Evolutionary conservation across 306 rosid species (phyloP).

Genomic region (Lagenaria siceraria): DNA sequence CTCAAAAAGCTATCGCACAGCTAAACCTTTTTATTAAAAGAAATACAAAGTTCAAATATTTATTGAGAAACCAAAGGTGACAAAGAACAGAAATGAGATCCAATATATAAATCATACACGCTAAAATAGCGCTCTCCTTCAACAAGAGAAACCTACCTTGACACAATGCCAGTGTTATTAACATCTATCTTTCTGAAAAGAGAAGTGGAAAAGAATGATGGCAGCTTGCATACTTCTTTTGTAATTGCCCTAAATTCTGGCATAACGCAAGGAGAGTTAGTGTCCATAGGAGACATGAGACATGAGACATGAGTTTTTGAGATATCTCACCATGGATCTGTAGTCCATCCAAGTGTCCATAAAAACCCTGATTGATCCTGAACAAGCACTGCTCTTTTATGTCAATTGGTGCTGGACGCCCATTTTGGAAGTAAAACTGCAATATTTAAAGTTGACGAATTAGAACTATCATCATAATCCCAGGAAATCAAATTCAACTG

Average conservation of each 20-base stretch:
- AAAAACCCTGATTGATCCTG: conserved; percentile 56
- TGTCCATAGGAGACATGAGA: conserved; percentile 18
- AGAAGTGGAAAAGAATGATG: conserved; percentile 69
- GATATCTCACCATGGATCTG: conserved; percentile 71
- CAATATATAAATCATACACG: background rate
- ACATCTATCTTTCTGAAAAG: conserved; percentile 77
- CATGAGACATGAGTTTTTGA: conserved; percentile 15
- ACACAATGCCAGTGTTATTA: conserved; percentile 59
- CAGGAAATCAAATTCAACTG: conserved; percentile 2
- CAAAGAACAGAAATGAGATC: background rate
- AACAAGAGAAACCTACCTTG: conserved; percentile 44
- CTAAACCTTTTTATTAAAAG: no score
- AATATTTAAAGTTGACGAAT: conserved; percentile 13
- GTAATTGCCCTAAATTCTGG: conserved; percentile 75
- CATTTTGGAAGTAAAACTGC: conserved; percentile 93
- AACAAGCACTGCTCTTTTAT: conserved; percentile 65
- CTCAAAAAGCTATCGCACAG: background rate
- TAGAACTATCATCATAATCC: conserved; percentile 10
- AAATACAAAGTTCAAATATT: background rate
- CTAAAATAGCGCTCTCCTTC: conserved; percentile 1
- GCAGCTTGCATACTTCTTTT: conserved; percentile 95
- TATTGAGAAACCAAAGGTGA: background rate
- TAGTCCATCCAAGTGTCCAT: conserved; percentile 61
- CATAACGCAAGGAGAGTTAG: conserved; percentile 26
- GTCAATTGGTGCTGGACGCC: conserved; percentile 76